Percentiles rank a stretch among this genome's conserved stretches.
These are phyloP conservation scores for Penicillium malachiteum DNA, from an alignment of 495 filamentous ascomycete genomes.

Conservation along the genomic window DNA sequence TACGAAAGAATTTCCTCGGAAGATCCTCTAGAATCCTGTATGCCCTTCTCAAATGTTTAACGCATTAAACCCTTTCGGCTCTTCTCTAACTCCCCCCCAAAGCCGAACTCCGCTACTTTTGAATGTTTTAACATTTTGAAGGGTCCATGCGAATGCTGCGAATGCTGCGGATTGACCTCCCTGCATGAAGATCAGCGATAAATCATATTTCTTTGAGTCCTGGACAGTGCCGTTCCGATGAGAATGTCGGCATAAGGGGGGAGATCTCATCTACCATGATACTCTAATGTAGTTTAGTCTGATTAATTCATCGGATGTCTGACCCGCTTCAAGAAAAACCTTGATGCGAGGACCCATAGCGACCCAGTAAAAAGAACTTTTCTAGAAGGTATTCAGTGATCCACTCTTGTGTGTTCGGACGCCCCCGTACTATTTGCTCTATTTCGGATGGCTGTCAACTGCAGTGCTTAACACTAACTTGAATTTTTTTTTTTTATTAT, in stretches of 20 bases:
- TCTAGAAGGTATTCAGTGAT: constrained; percentile 11
- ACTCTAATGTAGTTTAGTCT: too few species aligned
- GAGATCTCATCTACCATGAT: background rate
- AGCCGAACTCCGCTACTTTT: background rate
- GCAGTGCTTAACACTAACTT: background rate
- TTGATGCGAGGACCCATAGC: constrained; percentile 7
- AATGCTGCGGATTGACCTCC: background rate
- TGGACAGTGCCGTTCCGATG: background rate
- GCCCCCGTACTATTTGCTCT: constrained; percentile 3
- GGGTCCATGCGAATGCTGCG: background rate
- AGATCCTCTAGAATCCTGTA: background rate
- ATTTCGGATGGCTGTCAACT: constrained; percentile 6
- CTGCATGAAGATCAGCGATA: background rate
- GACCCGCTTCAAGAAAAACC: constrained; percentile 4
- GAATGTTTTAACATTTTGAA: background rate
- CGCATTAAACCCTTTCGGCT: background rate
- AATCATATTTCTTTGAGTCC: background rate
- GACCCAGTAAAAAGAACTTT: constrained; percentile 2
- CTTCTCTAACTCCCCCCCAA: background rate
- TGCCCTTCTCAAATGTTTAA: background rate
- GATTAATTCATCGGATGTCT: background rate
- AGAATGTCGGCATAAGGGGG: background rate
- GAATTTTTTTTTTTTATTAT: background rate
- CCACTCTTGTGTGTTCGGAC: constrained; percentile 1
- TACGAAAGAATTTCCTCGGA: background rate